Conservation (phyloP, 2,329 filamentous ascomycete species). For the Myriosclerotinia curreyana region DNA sequence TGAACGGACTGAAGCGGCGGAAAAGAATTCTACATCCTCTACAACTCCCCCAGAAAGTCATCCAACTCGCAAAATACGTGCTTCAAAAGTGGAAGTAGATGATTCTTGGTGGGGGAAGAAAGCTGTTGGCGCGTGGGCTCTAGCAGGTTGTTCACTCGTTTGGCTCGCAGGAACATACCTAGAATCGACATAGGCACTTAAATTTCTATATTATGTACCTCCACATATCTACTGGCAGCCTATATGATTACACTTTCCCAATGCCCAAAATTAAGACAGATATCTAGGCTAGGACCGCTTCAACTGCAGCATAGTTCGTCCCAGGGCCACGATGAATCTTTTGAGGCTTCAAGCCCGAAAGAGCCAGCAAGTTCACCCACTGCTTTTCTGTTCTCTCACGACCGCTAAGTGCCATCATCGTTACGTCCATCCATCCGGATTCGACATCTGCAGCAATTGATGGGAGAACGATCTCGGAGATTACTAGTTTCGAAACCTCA, state of each 20-base stretch:
- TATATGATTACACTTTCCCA: neutral
- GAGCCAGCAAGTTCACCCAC: constrained; percentile 14
- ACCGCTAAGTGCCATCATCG: constrained; percentile 41
- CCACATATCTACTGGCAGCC: neutral
- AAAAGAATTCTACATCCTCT: constrained; percentile 33
- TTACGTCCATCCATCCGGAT: constrained; percentile 40
- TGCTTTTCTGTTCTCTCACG: constrained; percentile 39
- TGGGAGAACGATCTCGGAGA: constrained; percentile 46
- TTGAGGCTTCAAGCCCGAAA: constrained; percentile 14
- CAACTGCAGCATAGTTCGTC: constrained; percentile 20
- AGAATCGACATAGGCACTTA: constrained; percentile 28
- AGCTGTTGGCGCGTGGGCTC: constrained; percentile 56
- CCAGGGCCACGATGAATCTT: constrained; percentile 15
- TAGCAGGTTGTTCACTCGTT: constrained; percentile 59
- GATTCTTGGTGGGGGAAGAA: constrained; percentile 67
- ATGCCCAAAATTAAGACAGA: neutral
- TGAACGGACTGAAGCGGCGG: constrained; percentile 38
- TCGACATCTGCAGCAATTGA: constrained; percentile 39
- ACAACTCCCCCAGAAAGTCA: constrained; percentile 25
- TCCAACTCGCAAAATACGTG: constrained; percentile 43
- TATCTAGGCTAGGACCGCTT: constrained; percentile 3
- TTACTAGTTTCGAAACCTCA: constrained; percentile 37
- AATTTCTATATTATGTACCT: neutral
- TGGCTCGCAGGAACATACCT: constrained; percentile 58
- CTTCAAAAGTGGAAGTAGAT: constrained; percentile 61